Evolutionary conservation across 768 basidiomycete genomes (phyloP), one percentile per base, ranked within the genome.

Genomic region (Pleurotus salmoneostramineus): DNA sequence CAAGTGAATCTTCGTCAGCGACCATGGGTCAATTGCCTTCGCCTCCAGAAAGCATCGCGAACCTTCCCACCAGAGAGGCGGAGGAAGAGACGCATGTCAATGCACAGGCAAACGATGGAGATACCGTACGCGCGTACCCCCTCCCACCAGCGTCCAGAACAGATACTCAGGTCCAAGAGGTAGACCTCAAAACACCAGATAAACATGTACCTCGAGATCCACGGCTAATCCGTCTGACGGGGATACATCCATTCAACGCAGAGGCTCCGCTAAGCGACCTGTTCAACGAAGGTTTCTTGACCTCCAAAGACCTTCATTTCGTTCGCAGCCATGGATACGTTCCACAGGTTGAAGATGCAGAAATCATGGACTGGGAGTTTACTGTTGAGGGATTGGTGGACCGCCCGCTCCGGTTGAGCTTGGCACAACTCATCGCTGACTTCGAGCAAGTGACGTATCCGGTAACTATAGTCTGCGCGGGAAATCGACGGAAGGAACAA

Each of bases 311-410:
- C 58, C 71, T 83, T 6, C 81, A 79, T 68, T 86, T 74, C 63
- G 85, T 85, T n/a, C 77, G 85, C 12, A 85, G 83, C 60, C 85
- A 87, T 59, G 85, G 85, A 8, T 76, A 81, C 1, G 83, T 83
- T 3, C 85, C 85, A 1, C 66, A 66, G 15, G 69, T 85, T 11
- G 68, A 72, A n/a, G 66, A 66, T 0, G 67, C 69, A 5, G 65
- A 63, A 3, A 71, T 73, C 3, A 63, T 63, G 3, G 66, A 71
- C 14, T 86, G 85, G 83, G 72, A 65, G 43, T 57, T 86, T 27
- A 66, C 66, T 14, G 68, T 87, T 34, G 65, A 72, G 48, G 83
- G 75, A 70, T 72, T 61, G 57, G 63, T 48, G 33, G 15, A 67
- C 35, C 61, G 68, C 34, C 67, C 74, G 52, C 27, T 69, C 49